Conservation (phyloP, 2,329 filamentous ascomycete species). For the Sordariomycetes sp. region DNA sequence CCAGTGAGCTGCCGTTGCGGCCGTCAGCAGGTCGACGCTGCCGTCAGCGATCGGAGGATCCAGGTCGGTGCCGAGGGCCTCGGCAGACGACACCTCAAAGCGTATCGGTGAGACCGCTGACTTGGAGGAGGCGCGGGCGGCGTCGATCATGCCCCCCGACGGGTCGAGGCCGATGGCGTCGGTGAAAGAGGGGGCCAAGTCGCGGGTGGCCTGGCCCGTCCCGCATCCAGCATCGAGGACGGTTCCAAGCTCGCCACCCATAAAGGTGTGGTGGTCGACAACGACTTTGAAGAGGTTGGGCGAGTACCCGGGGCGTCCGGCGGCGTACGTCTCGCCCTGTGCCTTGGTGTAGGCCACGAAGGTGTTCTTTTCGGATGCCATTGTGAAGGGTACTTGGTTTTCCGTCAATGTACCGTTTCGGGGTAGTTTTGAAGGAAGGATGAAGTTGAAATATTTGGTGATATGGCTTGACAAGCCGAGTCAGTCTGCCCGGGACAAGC, state of each 20-base stretch:
- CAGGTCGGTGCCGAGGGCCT: constrained; percentile 25
- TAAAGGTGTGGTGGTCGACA: constrained; percentile 32
- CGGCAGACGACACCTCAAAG: constrained; percentile 26
- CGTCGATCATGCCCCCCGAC: constrained; percentile 38
- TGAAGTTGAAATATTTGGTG: too few relatives aligned
- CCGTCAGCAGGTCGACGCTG: constrained; percentile 34
- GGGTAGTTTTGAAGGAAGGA: too few relatives aligned
- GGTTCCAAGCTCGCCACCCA: constrained; percentile 19
- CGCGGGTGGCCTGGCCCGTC: constrained; percentile 36
- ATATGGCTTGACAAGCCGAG: too few relatives aligned
- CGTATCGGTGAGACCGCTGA: constrained; percentile 15
- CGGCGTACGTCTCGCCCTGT: constrained; percentile 32
- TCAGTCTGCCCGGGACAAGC: too few relatives aligned
- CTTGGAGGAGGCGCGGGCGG: constrained; percentile 5
- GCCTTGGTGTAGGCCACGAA: constrained; percentile 11
- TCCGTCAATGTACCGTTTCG: too few relatives aligned
- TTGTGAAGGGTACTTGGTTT: background rate
- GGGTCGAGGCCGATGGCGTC: constrained; percentile 40
- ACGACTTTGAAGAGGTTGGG: constrained; percentile 32
- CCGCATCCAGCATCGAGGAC: constrained; percentile 43
- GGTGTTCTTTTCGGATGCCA: background rate
- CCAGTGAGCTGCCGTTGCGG: constrained; percentile 44
- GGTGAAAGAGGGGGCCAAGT: constrained; percentile 33
- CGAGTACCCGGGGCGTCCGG: constrained; percentile 29
- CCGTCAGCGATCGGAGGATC: constrained; percentile 16